Evolutionary conservation across 129 eudicot genomes (phyloP).

Genomic region (Centella asiatica): DNA sequence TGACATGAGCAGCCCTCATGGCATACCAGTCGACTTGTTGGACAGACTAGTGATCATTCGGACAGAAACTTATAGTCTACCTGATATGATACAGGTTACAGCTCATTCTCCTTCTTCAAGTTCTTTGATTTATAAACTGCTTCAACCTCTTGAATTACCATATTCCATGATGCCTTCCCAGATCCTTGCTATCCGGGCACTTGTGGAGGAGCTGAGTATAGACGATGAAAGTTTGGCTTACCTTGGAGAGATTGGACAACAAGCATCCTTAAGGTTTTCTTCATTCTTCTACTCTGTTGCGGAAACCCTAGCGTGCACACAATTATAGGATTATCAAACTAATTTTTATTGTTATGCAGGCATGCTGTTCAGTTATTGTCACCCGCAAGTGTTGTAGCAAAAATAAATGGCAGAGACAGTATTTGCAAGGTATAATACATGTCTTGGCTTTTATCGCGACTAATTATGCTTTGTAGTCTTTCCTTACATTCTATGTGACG

Average conservation of each 20-base stretch:
- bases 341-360: constrained; percentile 26
- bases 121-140: not conserved
- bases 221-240: constrained; percentile 92
- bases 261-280: constrained; percentile 75
- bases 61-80: constrained; percentile 82
- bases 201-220: constrained; percentile 73
- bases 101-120: not conserved
- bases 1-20: constrained; percentile 94
- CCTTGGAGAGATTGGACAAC: constrained; percentile 88
- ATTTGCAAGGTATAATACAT: constrained; percentile 71
- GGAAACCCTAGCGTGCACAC: not conserved
- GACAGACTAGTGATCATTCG: constrained; percentile 85
- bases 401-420: constrained; percentile 85
- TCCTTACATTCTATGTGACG: not conserved
- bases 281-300: not conserved
- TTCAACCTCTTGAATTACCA: not conserved
- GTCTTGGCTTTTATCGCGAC: not conserved
- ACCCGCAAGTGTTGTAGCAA: constrained; percentile 84
- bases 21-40: constrained; percentile 91
- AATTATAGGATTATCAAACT: not conserved
- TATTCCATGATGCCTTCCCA: constrained; percentile 20
- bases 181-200: constrained; percentile 97
- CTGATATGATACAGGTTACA: constrained; percentile 97
- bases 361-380: constrained; percentile 93
- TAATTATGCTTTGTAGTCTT: not conserved